Evolutionary conservation across 495 filamentous ascomycete genomes (phyloP).

Genomic region (Jackrogersella minutella): DNA sequence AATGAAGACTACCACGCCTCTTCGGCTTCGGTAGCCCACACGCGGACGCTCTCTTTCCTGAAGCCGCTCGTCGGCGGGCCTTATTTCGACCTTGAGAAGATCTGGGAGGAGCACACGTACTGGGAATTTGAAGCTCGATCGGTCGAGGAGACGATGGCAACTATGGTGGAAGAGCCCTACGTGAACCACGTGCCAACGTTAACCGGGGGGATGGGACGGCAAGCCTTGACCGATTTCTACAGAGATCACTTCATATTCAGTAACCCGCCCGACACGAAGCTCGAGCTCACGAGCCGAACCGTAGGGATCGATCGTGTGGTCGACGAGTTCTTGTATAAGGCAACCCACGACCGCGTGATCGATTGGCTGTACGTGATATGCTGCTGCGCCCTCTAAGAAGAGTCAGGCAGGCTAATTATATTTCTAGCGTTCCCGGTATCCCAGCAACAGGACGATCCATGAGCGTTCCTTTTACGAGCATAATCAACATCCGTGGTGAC

Average conservation of each 20-base stretch:
- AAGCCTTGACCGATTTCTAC: conserved; percentile 76
- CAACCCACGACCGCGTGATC: conserved; percentile 75
- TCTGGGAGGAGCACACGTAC: conserved; percentile 67
- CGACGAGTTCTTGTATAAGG: conserved; percentile 66
- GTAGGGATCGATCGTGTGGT: conserved; percentile 64
- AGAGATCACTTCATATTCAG: conserved; percentile 74
- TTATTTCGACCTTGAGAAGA: conserved; percentile 65
- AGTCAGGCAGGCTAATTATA: not conserved
- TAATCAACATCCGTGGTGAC: conserved; percentile 77
- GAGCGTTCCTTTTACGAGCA: conserved; percentile 75
- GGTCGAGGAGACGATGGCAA: conserved; percentile 64
- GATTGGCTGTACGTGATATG: conserved; percentile 70
- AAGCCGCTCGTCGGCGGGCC: conserved; percentile 61
- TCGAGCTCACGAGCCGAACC: conserved; percentile 78
- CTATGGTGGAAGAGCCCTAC: conserved; percentile 67
- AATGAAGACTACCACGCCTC: conserved; percentile 49
- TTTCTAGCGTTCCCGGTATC: conserved; percentile 63
- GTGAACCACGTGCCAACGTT: conserved; percentile 66
- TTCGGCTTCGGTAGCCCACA: conserved; percentile 57
- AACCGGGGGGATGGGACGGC: conserved; percentile 66
- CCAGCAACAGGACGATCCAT: conserved; percentile 73
- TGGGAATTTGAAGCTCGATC: conserved; percentile 63
- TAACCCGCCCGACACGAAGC: conserved; percentile 70
- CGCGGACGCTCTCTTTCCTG: conserved; percentile 59
- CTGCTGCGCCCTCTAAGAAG: not conserved